A percentile compares a stretch with the other conserved stretches of the same genome.
phyloP scores from a whole-genome alignment of 2,329 filamentous ascomycete species.

The Pseudogymnoascus sp. region DNA sequence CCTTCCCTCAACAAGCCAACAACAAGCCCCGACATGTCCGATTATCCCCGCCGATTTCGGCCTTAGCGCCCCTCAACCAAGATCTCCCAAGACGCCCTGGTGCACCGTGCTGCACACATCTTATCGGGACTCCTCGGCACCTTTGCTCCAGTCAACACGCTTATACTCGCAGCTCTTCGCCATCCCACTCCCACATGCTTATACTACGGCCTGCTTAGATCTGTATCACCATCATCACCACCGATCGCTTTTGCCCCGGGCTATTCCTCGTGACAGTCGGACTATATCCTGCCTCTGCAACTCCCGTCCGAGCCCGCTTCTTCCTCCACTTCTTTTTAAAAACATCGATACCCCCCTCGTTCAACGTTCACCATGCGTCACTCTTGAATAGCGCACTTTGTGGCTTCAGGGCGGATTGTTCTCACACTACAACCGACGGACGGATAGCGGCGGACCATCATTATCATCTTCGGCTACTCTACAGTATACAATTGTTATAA shows the following conservation, averaged over 20 bases:
- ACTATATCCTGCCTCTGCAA: not conserved
- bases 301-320: not conserved
- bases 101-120: not conserved
- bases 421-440: not conserved
- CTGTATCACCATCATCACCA: not conserved
- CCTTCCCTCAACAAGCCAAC: not conserved
- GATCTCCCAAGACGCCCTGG: not conserved
- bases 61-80: not conserved
- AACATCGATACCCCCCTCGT: not conserved
- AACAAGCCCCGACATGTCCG: conserved; percentile 1
- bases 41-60: not conserved
- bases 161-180: not conserved
- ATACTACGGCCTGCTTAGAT: not conserved
- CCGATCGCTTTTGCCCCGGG: not conserved
- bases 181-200: conserved; percentile 2
- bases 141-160: not conserved
- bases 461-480: conserved; percentile 3
- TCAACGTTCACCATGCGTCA: not conserved
- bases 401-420: not conserved
- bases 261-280: not conserved
- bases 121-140: conserved; percentile 3
- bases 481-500: not conserved
- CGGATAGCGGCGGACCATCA: conserved; percentile 1
- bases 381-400: not conserved
- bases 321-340: not conserved